phyloP scores from a whole-genome alignment of 768 basidiomycete genomes.

The Rhizopogon roseolus region DNA sequence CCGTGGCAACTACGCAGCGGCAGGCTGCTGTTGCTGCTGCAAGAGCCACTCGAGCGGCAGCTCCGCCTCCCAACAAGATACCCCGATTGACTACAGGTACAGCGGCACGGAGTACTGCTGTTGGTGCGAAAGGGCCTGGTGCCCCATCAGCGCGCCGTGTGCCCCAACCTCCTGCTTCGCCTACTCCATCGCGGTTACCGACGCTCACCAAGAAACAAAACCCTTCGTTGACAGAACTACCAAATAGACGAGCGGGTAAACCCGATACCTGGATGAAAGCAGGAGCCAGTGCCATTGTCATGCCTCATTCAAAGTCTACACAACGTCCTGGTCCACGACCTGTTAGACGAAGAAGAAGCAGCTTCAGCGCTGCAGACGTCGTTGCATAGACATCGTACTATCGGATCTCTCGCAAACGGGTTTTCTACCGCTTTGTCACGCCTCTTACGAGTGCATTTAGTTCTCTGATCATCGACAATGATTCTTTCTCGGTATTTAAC shows the following conservation, averaged over 20 bases:
- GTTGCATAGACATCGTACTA: constrained; percentile 47
- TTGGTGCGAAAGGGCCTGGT: constrained; percentile 27
- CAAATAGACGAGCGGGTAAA: constrained; percentile 31
- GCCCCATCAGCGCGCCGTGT: constrained; percentile 30
- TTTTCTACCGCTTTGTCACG: constrained; percentile 3
- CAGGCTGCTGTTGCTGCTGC: constrained; percentile 37
- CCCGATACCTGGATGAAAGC: constrained; percentile 76
- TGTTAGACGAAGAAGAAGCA: constrained; percentile 74
- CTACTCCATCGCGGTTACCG: constrained; percentile 73
- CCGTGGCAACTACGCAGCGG: constrained; percentile 50
- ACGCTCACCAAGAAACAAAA: constrained; percentile 58
- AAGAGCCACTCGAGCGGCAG: constrained; percentile 34
- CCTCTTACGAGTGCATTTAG: constrained; percentile 3
- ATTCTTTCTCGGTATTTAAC: constrained; percentile 22
- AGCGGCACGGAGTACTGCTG: constrained; percentile 44
- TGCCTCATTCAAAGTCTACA: constrained; percentile 59
- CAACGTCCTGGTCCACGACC: constrained; percentile 71
- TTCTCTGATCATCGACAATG: constrained; percentile 2
- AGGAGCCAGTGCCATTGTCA: constrained; percentile 62
- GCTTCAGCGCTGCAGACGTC: constrained; percentile 84
- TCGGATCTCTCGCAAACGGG: constrained; percentile 1
- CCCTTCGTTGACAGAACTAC: constrained; percentile 47
- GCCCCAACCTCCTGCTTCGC: constrained; percentile 51
- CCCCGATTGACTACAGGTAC: constrained; percentile 56
- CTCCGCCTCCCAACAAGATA: constrained; percentile 60